Base-by-base conservation (phyloP, 192 early-diverging fungal species). In the Oehlia diaphana region DNA sequence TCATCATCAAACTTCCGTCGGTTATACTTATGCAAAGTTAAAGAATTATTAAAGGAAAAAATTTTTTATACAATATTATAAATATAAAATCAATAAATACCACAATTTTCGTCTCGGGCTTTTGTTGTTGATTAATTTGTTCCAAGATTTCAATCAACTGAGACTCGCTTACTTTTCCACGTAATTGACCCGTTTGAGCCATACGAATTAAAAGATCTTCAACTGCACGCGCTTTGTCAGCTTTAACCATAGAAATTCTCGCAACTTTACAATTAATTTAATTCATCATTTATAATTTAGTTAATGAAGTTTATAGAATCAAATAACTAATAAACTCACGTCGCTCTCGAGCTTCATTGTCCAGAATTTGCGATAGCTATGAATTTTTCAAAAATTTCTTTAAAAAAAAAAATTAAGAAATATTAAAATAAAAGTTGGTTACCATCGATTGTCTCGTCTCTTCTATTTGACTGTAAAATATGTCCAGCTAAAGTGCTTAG, bases 171-270 rank as follows among this genome's bases (percentile, higher is more conserved):
- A 99, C 91, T 82, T 93, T 95, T 35, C 89, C 88, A 31, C 92
- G 87, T 66, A 98, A 85, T 83, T 96, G 95, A 21, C 93, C 92
- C 31, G 88, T 84, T 82, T 92, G 92, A 5, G 93, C 95, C 97
- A 97, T 98, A 37, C 93, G 90, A 77, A 98, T 90, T 68, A 98
- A 87, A 79, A 96, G 87, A 74, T 95, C 95, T 80, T 98, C 95
- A 16, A 98, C 94, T 12, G 91, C 92, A 12, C 94, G 90, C 2
- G 95, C 96, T 84, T 94, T 93, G 13, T 96, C 94, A 1, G 90
- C 88, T 82, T 96, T 97, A 12, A 98, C 97, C 77, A 98, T 94
- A 16, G 92, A 90, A 74, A 97, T 97, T 26, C 95, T 90, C n/a
- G 92, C 91, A 83, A 97, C 94, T 94, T 12, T 47, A 80, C n/a